Percentiles rank a stretch among this genome's conserved stretches.
These are phyloP conservation scores for Camillea tinctor DNA, from an alignment of 2,329 filamentous ascomycete genomes.

Conservation along the genomic window DNA sequence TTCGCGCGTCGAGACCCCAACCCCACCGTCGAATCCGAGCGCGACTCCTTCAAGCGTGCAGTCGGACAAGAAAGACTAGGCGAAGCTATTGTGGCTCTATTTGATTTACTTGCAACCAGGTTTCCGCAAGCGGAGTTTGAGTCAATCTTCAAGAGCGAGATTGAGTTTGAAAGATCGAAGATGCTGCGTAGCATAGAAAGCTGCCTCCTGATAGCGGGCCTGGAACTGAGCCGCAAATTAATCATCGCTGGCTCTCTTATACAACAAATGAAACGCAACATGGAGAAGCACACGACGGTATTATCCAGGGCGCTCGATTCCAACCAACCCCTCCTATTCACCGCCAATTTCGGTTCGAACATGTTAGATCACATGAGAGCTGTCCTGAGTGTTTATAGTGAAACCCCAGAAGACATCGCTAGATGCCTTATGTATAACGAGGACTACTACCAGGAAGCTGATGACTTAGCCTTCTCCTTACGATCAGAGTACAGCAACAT, in stretches of 20 bases:
- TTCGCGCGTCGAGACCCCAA: background rate
- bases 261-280: background rate
- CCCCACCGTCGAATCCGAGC: background rate
- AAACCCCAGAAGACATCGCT: background rate
- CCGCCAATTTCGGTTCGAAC: background rate
- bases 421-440: too few species aligned
- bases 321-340: background rate
- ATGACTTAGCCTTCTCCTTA: too few species aligned
- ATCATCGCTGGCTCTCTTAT: background rate
- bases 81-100: background rate
- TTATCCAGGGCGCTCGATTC: background rate
- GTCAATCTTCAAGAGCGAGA: too few species aligned
- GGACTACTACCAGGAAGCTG: too few species aligned
- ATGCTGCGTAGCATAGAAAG: background rate
- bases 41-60: background rate
- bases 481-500: too few species aligned
- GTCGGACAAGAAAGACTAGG: background rate
- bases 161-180: too few species aligned
- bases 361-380: background rate
- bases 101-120: background rate
- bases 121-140: too few species aligned
- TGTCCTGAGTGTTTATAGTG: background rate
- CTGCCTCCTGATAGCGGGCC: background rate
- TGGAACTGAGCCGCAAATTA: background rate
- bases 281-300: background rate